phyloP scores from a whole-genome alignment of 306 rosid species.

The Rosa multiflora region DNA sequence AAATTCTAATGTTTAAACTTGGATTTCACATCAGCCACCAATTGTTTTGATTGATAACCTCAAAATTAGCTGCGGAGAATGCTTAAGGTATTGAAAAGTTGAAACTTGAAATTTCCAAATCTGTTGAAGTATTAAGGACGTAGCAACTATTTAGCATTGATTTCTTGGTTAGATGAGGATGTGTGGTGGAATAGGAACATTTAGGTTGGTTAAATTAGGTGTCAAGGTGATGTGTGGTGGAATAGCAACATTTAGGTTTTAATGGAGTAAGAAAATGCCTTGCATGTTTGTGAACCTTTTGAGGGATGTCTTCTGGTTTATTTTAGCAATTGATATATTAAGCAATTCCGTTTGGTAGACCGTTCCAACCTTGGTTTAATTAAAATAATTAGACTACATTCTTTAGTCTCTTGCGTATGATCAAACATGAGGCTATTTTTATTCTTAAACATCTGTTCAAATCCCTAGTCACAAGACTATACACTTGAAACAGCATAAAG shows the following conservation, averaged over 20 bases:
- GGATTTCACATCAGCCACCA: background rate
- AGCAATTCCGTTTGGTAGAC: background rate
- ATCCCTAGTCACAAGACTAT: background rate
- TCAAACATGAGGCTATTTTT: background rate
- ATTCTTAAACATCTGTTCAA: background rate
- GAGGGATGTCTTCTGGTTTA: background rate
- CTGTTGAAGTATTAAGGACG: background rate
- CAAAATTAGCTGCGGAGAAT: background rate
- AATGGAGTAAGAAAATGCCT: background rate
- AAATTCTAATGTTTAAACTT: background rate
- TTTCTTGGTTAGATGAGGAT: background rate
- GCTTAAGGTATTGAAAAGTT: background rate
- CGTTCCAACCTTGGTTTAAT: background rate
- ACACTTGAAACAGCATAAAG: slow-evolving; percentile 13
- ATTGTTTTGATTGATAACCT: background rate
- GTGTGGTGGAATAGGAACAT: background rate
- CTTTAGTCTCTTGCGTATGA: background rate
- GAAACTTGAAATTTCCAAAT: background rate
- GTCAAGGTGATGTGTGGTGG: background rate
- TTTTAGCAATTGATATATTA: background rate
- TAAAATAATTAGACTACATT: background rate
- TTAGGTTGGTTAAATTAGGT: background rate
- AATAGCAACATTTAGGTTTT: background rate
- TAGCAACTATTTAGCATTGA: background rate
- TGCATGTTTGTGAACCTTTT: background rate